Evolutionary conservation across 2,329 filamentous ascomycete species (phyloP).

Genomic region (Pyricularia grisea): DNA sequence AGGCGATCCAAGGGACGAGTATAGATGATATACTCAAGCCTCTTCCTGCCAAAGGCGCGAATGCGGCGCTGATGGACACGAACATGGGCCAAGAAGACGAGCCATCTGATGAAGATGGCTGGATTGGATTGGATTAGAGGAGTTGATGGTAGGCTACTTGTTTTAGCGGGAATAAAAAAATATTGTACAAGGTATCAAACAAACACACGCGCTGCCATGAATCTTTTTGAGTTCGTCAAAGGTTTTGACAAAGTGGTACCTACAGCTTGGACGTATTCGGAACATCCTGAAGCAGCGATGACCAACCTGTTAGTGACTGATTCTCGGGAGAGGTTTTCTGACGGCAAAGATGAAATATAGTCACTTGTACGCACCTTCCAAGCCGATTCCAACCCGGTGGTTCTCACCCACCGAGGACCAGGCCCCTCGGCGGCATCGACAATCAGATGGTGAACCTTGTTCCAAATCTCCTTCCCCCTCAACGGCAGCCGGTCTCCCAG

Average conservation of each 20-base stretch:
- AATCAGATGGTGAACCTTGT: slow-evolving; percentile 49
- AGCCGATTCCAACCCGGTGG: slow-evolving; percentile 53
- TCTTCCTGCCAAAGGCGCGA: slow-evolving; percentile 15
- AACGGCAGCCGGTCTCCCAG: slow-evolving; percentile 37
- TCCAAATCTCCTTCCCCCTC: slow-evolving; percentile 48
- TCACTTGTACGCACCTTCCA: slow-evolving; percentile 39
- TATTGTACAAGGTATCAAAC: not conserved
- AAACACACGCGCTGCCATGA: not conserved
- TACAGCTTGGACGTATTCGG: slow-evolving; percentile 1
- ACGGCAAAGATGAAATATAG: not conserved
- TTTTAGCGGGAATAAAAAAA: not conserved
- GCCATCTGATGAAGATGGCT: slow-evolving; percentile 30
- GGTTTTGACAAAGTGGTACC: not conserved
- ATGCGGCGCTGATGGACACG: slow-evolving; percentile 12
- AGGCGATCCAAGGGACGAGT: slow-evolving; percentile 7
- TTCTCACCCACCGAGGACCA: slow-evolving; percentile 48
- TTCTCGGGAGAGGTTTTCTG: not conserved
- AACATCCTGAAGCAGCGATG: not conserved
- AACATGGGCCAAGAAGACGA: slow-evolving; percentile 24
- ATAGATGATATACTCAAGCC: slow-evolving; percentile 14
- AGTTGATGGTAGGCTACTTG: not conserved
- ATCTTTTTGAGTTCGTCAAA: not conserved
- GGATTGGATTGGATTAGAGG: slow-evolving; percentile 38
- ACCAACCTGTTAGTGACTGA: not conserved
- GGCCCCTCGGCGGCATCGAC: slow-evolving; percentile 50